Evolutionary conservation across 2,329 filamentous ascomycete genomes (phyloP).

Genomic region (Cadophora sp.): DNA sequence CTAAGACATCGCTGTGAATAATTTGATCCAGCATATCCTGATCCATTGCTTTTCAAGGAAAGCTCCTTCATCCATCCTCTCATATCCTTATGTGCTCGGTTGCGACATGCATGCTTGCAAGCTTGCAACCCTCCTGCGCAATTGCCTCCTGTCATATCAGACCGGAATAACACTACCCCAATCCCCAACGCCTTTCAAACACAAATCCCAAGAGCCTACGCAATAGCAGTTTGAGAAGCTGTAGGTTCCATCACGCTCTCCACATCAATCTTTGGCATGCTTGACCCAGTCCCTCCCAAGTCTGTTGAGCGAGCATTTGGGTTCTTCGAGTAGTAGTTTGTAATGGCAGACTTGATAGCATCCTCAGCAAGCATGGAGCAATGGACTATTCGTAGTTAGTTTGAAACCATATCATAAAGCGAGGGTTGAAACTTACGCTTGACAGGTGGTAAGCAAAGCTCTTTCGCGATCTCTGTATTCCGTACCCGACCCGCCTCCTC

Average conservation of each 20-base stretch:
- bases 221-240: constrained; percentile 38
- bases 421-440: constrained; percentile 68
- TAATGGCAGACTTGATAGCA: constrained; percentile 90
- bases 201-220: constrained; percentile 24
- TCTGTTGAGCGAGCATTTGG: constrained; percentile 76
- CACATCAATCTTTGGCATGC: constrained; percentile 70
- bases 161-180: constrained; percentile 15
- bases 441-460: constrained; percentile 86
- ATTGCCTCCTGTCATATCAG: constrained; percentile 19
- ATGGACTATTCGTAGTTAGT: constrained; percentile 65
- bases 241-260: constrained; percentile 58
- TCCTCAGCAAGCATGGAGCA: constrained; percentile 94
- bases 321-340: constrained; percentile 92
- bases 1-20: not conserved
- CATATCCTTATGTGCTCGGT: not conserved
- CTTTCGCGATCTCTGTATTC: constrained; percentile 98
- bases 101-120: constrained; percentile 1
- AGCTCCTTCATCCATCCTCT: not conserved
- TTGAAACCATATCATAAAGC: constrained; percentile 21
- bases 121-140: not conserved
- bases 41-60: not conserved
- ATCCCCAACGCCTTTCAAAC: constrained; percentile 24
- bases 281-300: constrained; percentile 75
- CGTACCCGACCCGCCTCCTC: constrained; percentile 92
- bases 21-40: constrained; percentile 10